A percentile compares a stretch with the other conserved stretches of the same genome.
Conservation (phyloP, 352 stramenopile genomes). For the Phytopythium montanum region DNA sequence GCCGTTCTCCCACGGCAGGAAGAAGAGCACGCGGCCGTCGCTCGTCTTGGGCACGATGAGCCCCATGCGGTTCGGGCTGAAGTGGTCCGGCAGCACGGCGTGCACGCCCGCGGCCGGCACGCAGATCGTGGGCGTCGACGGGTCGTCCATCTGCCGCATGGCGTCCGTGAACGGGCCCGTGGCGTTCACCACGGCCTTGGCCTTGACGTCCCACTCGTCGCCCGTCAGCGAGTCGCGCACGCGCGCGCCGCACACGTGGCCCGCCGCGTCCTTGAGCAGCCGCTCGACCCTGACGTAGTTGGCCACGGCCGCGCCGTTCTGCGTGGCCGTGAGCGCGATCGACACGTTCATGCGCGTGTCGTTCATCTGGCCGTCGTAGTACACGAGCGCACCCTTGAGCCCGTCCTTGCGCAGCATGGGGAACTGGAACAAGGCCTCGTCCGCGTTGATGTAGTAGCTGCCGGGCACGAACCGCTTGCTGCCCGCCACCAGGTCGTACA, state of each 20-base stretch:
- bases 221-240: slow-evolving; percentile 89
- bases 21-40: slow-evolving; percentile 93
- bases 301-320: slow-evolving; percentile 88
- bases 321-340: slow-evolving; percentile 92
- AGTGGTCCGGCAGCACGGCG: slow-evolving; percentile 94
- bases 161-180: slow-evolving; percentile 93
- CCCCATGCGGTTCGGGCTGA: slow-evolving; percentile 92
- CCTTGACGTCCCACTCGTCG: slow-evolving; percentile 88
- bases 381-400: slow-evolving; percentile 90
- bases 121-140: slow-evolving; percentile 86
- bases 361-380: slow-evolving; percentile 93
- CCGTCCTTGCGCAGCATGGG: slow-evolving; percentile 91
- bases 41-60: slow-evolving; percentile 96
- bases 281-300: slow-evolving; percentile 91
- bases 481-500: slow-evolving; percentile 92
- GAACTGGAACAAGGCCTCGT: slow-evolving; percentile 93
- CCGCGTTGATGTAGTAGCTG: slow-evolving; percentile 89
- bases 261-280: slow-evolving; percentile 85
- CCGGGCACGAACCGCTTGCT: slow-evolving; percentile 85
- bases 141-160: slow-evolving; percentile 92
- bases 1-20: slow-evolving; percentile 94
- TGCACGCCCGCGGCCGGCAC: slow-evolving; percentile 94
- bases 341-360: slow-evolving; percentile 95
- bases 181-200: slow-evolving; percentile 92
- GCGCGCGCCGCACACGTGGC: slow-evolving; percentile 81